Conservation (phyloP, 129 eudicot species). For the Chrysanthemum seticuspe region DNA sequence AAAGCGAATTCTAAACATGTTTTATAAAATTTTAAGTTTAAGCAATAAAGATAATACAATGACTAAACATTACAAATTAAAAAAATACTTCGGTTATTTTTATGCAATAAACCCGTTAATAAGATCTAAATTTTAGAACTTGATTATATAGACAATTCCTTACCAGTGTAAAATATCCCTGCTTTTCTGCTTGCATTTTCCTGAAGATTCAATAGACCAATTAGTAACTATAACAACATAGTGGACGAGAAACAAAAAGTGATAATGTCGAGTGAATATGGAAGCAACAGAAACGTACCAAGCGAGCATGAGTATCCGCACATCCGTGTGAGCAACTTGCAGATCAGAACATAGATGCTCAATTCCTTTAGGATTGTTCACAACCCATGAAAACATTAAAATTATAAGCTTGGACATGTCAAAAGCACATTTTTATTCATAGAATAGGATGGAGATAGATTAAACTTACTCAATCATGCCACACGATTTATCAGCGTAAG, state of each 20-base stretch:
- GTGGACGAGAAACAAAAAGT: background rate
- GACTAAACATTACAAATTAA: too few species aligned
- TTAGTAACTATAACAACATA: background rate
- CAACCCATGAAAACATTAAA: background rate
- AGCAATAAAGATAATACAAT: background rate
- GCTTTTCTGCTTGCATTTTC: conserved; percentile 90
- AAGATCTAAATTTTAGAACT: too few species aligned
- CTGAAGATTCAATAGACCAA: conserved; percentile 30
- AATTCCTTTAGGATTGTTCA: conserved; percentile 79
- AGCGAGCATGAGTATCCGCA: conserved; percentile 82
- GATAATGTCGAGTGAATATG: background rate
- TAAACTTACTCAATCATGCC: conserved; percentile 71
- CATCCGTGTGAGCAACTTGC: conserved; percentile 76
- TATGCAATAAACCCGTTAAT: too few species aligned
- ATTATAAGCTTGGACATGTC: background rate
- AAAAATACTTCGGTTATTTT: too few species aligned
- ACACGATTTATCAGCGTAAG: conserved; percentile 49
- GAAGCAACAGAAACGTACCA: conserved; percentile 42
- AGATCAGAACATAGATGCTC: conserved; percentile 70
- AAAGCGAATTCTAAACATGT: too few species aligned
- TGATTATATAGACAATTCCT: conserved; percentile 17
- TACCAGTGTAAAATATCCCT: conserved; percentile 82
- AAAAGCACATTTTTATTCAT: background rate
- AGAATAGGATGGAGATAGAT: background rate
- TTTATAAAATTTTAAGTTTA: too few species aligned